Evolutionary conservation across 2,329 filamentous ascomycete species (phyloP), one percentile per base, ranked within the genome.

Genomic region (Xylaria polymorpha): DNA sequence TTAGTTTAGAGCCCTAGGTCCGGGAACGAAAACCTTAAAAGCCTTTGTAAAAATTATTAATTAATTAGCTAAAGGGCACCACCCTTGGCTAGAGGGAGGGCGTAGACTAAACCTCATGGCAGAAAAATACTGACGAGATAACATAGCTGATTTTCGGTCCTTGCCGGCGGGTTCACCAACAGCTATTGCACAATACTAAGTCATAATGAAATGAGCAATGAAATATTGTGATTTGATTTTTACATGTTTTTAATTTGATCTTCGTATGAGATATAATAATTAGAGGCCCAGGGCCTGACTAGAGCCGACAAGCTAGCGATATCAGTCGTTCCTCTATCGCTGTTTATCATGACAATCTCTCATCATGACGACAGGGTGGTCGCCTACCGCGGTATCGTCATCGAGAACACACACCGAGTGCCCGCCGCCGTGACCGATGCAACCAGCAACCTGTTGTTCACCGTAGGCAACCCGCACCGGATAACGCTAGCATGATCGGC

Each of bases 321-420:
- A 22, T 18, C 6, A 50, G 6, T 50, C 14, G 5, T 18, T 7
- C 22, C 14, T 41, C 9, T 41, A 41, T 41, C 12, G 12, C 22
- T 6, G 6, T 50, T 22, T 8, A 29, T 18, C 14, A 50, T 50
- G 22, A 29, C 22, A 15, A 29, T 29, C 14, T 50, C 46, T 50
- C 22, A 14, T 50, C 46, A 29, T 14, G 46, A 50, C 7, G 46
- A 50, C 22, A 29, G 12, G 14, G 22, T 29, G 15, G 46, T 50
- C 14, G 22, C 25, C 22, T 50, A 50, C 22, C 46, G 46, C 22
- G 46, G 46, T n/a, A 14, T 22, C 22, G 14, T 50, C 7, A 25
- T 50, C 15, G 46, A 50, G 22, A 50, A 50, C 20, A 50, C 46
- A 29, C 46, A 50, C 46, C 46, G 46, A 20, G 46, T 50, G 46